A percentile compares a stretch with the other conserved stretches of the same genome.
These are phyloP conservation scores for Gaillardinia entomophila DNA, from an alignment of 805 yeast species.

Conservation along the genomic window DNA sequence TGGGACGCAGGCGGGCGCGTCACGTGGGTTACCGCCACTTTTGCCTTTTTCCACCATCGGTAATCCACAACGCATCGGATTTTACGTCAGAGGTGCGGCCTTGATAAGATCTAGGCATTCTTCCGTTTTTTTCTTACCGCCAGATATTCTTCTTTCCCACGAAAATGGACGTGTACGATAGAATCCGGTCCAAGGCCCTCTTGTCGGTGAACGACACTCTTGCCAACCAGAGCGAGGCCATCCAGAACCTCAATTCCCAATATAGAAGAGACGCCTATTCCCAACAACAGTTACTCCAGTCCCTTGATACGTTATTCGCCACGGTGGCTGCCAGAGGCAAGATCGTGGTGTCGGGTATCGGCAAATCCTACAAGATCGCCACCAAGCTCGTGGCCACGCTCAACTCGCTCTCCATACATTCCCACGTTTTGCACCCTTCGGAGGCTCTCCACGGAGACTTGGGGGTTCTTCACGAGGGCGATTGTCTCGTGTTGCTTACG, in stretches of 20 bases:
- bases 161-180: neutral
- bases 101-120: no score
- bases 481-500: constrained; percentile 59
- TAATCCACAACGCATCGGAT: no score
- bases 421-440: constrained; percentile 69
- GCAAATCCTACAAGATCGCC: constrained; percentile 78
- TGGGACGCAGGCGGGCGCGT: no score
- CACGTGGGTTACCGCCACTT: no score
- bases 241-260: constrained; percentile 39
- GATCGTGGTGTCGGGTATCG: constrained; percentile 75
- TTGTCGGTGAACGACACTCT: constrained; percentile 38
- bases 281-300: constrained; percentile 36
- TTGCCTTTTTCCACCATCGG: no score
- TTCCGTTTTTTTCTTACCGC: no score
- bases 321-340: constrained; percentile 48
- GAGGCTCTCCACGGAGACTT: constrained; percentile 91
- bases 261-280: constrained; percentile 42
- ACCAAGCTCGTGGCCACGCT: constrained; percentile 75
- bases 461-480: constrained; percentile 59
- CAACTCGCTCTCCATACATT: constrained; percentile 68
- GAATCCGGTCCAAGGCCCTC: constrained; percentile 10
- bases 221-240: constrained; percentile 42
- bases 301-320: constrained; percentile 34
- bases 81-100: no score
- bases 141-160: no score